Conservation (phyloP, 2,329 filamentous ascomycete genomes). For the Botrytis fragariae region DNA sequence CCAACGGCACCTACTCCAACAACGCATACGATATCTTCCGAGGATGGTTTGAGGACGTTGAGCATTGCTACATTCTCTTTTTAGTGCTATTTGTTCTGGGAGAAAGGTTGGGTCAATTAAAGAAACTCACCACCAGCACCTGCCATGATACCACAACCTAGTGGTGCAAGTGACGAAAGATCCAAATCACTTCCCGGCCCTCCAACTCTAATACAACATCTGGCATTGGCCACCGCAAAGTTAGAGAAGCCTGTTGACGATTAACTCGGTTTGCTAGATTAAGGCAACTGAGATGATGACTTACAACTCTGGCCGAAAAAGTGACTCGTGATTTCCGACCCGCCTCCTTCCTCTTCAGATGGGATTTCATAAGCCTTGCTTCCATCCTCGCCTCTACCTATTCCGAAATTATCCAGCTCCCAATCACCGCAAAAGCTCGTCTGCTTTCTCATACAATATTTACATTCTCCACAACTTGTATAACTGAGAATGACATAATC, state of each 20-base stretch:
- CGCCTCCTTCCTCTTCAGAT: conserved; percentile 18
- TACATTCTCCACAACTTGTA: conserved; percentile 39
- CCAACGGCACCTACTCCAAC: conserved; percentile 45
- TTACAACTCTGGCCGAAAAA: conserved; percentile 39
- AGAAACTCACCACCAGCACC: conserved; percentile 40
- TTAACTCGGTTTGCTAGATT: background rate
- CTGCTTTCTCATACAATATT: conserved; percentile 34
- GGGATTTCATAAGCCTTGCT: conserved; percentile 24
- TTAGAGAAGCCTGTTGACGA: conserved; percentile 31
- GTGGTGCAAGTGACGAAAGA: conserved; percentile 40
- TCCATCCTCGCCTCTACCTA: conserved; percentile 24
- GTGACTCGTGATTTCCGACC: conserved; percentile 30
- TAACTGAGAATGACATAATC: conserved; percentile 40
- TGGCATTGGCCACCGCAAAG: conserved; percentile 32
- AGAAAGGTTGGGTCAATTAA: no score
- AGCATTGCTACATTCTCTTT: conserved; percentile 35
- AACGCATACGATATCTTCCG: conserved; percentile 38
- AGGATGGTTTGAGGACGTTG: conserved; percentile 38
- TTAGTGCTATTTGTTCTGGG: background rate
- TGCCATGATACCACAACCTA: conserved; percentile 46
- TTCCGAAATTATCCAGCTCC: conserved; percentile 32
- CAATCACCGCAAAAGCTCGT: conserved; percentile 36
- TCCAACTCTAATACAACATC: conserved; percentile 32
- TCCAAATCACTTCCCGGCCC: conserved; percentile 27
- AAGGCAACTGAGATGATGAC: background rate